Percentiles rank a stretch among this genome's conserved stretches.
These are phyloP conservation scores for Corynascus novoguineensis DNA, from an alignment of 495 filamentous ascomycete genomes.

Conservation along the genomic window DNA sequence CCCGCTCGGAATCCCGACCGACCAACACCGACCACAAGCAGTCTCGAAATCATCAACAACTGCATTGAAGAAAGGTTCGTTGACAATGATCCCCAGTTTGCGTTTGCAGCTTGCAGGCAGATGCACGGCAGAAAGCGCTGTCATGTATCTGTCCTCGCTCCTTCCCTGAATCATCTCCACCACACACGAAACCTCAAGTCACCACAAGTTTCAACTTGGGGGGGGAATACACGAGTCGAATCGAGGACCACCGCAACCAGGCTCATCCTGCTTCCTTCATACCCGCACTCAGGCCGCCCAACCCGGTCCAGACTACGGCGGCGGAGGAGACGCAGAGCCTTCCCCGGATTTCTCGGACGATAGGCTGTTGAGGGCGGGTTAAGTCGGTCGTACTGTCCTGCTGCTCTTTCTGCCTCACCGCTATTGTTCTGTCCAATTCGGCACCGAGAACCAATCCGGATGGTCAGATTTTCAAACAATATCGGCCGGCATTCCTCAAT, in stretches of 20 bases:
- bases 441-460: background rate
- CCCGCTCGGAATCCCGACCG: no score
- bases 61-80: conserved; percentile 18
- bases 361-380: no score
- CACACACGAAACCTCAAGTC: conserved; percentile 7
- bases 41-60: conserved; percentile 6
- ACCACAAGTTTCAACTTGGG: conserved; percentile 5
- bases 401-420: no score
- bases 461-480: background rate
- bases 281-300: background rate
- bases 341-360: conserved; percentile 1
- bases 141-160: background rate
- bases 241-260: conserved; percentile 4
- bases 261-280: conserved; percentile 9
- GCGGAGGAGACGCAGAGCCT: background rate
- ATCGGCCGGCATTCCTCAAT: background rate
- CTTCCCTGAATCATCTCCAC: conserved; percentile 1
- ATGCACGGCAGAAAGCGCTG: background rate
- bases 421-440: background rate
- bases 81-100: conserved; percentile 5
- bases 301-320: background rate
- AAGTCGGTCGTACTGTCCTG: background rate
- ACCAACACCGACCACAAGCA: background rate
- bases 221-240: conserved; percentile 12
- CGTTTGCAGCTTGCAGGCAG: background rate